phyloP scores from a whole-genome alignment of 2,329 filamentous ascomycete genomes.

The Xylogone sp. region DNA sequence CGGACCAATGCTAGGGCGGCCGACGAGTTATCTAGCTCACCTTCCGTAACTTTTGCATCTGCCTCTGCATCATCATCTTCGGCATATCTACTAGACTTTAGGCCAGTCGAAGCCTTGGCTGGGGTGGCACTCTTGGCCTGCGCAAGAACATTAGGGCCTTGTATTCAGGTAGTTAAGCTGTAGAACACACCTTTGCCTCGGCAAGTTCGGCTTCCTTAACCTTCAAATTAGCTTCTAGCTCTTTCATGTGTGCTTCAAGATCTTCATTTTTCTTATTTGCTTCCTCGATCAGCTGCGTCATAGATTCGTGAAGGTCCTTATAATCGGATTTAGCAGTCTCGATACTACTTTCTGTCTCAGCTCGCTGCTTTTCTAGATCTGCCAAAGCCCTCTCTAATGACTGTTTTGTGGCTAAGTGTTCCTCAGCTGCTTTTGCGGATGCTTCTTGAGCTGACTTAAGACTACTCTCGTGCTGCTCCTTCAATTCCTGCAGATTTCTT shows the following conservation, averaged over 20 bases:
- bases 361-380: slow-evolving; percentile 49
- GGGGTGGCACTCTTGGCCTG: slow-evolving; percentile 44
- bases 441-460: slow-evolving; percentile 31
- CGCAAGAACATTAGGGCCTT: slow-evolving; percentile 39
- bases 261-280: slow-evolving; percentile 34
- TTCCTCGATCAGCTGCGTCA: slow-evolving; percentile 58
- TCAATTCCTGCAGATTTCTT: slow-evolving; percentile 27
- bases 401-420: slow-evolving; percentile 32
- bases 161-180: slow-evolving; percentile 59
- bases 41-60: slow-evolving; percentile 47
- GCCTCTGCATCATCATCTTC: slow-evolving; percentile 31
- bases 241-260: slow-evolving; percentile 38
- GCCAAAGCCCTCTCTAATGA: slow-evolving; percentile 43
- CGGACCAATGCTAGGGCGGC: slow-evolving; percentile 65
- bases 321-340: slow-evolving; percentile 58
- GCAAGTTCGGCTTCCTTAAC: slow-evolving; percentile 57
- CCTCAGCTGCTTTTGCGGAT: slow-evolving; percentile 30
- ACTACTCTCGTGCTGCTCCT: slow-evolving; percentile 42
- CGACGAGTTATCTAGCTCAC: slow-evolving; percentile 58
- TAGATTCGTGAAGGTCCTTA: slow-evolving; percentile 59
- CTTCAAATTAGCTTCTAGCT: slow-evolving; percentile 26
- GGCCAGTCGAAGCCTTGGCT: slow-evolving; percentile 37
- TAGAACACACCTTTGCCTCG: slow-evolving; percentile 49
- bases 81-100: slow-evolving; percentile 53
- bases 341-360: slow-evolving; percentile 45